Evolutionary conservation across 345 rosid genomes (phyloP).

Genomic region (Diplotaxis tenuifolia): DNA sequence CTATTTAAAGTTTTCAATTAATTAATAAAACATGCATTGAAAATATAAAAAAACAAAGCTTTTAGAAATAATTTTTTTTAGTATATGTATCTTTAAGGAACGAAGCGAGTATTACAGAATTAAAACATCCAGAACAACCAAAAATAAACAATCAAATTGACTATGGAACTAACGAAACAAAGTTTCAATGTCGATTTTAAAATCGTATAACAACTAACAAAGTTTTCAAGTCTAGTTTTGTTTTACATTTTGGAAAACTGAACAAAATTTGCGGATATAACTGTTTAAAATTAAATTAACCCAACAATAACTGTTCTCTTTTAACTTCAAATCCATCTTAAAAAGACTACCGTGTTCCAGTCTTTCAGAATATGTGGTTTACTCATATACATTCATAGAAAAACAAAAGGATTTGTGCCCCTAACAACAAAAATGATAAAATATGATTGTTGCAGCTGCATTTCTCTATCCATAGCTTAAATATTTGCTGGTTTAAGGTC

Average conservation of each 20-base stretch:
- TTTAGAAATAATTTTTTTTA: too few species aligned
- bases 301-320: not conserved
- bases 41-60: too few species aligned
- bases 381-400: not conserved
- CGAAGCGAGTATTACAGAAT: not conserved
- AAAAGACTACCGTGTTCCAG: not conserved
- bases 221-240: not conserved
- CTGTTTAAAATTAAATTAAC: not conserved
- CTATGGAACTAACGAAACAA: not conserved
- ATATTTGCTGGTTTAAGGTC: not conserved
- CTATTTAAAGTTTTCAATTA: too few species aligned
- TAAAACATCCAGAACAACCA: not conserved
- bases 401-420: not conserved
- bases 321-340: not conserved
- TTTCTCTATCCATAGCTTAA: not conserved
- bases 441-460: not conserved
- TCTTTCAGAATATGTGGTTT: not conserved
- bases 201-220: not conserved
- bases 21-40: too few species aligned
- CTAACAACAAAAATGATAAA: not conserved
- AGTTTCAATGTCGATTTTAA: not conserved
- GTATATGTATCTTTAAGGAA: too few species aligned
- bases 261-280: not conserved
- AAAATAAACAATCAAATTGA: not conserved
- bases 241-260: not conserved